Evolutionary conservation across 768 basidiomycete genomes (phyloP).

Genomic region (Boletus speciosus): DNA sequence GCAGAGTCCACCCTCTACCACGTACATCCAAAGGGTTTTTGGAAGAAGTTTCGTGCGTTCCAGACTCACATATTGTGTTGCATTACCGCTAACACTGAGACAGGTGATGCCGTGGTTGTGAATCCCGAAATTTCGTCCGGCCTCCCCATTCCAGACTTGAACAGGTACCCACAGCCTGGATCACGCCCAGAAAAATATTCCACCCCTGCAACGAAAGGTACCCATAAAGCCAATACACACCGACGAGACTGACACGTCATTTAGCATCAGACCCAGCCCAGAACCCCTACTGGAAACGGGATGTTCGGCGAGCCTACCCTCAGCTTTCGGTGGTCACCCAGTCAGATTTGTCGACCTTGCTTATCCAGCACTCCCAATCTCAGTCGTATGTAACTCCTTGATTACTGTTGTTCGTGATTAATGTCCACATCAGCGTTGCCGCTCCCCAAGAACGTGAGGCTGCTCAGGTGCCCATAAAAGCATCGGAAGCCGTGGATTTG

Average conservation of each 20-base stretch:
- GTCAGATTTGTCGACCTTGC: constrained; percentile 69
- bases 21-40: constrained; percentile 84
- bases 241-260: constrained; percentile 8
- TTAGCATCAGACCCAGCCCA: constrained; percentile 83
- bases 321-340: constrained; percentile 88
- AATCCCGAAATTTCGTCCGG: constrained; percentile 92
- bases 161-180: constrained; percentile 86
- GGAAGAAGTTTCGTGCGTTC: constrained; percentile 91
- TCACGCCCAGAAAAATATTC: constrained; percentile 83
- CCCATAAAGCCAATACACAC: constrained; percentile 6
- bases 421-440: constrained; percentile 42
- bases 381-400: constrained; percentile 51
- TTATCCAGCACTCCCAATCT: constrained; percentile 72
- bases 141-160: constrained; percentile 66
- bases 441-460: constrained; percentile 45
- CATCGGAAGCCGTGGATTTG: constrained; percentile 52
- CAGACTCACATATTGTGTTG: neutral
- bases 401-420: neutral
- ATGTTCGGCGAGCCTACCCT: constrained; percentile 90
- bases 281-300: constrained; percentile 96
- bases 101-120: constrained; percentile 80
- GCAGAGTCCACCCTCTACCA: constrained; percentile 92
- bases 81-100: constrained; percentile 3
- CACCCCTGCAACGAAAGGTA: constrained; percentile 87
- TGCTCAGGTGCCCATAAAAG: constrained; percentile 43